Conservation (phyloP, 148 eudicot genomes). For the Vaccinium corymbosum region DNA sequence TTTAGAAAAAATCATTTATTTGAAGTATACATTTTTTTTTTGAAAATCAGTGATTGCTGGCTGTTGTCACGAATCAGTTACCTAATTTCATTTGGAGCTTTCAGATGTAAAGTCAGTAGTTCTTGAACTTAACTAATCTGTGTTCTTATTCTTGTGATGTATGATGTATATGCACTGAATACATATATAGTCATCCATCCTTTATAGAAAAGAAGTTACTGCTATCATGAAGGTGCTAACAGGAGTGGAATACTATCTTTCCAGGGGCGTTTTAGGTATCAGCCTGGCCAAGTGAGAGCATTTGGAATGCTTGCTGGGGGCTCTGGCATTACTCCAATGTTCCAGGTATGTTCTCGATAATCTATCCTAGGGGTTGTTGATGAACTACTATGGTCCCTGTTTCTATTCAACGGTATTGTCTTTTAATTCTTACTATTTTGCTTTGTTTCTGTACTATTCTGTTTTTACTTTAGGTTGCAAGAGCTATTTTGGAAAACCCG, state of each 20-base stretch:
- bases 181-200: neutral
- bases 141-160: neutral
- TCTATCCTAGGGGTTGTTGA: neutral
- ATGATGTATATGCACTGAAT: neutral
- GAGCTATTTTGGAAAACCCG: slow-evolving; percentile 85
- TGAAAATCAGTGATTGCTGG: neutral
- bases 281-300: slow-evolving; percentile 82
- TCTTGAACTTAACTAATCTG: neutral
- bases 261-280: slow-evolving; percentile 85
- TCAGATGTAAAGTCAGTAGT: neutral
- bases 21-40: neutral
- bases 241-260: slow-evolving; percentile 2
- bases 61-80: neutral
- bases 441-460: slow-evolving; percentile 13
- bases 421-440: neutral
- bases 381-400: too few species aligned
- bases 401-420: neutral
- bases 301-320: slow-evolving; percentile 97
- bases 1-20: neutral
- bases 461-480: slow-evolving; percentile 47
- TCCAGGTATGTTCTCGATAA: slow-evolving; percentile 41
- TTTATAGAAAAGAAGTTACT: neutral
- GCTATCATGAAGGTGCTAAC: slow-evolving; percentile 13
- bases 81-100: neutral
- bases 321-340: slow-evolving; percentile 91